A percentile compares a stretch with the other conserved stretches of the same genome.
phyloP scores from a whole-genome alignment of 768 basidiomycete genomes.

The Suillus bovinus region DNA sequence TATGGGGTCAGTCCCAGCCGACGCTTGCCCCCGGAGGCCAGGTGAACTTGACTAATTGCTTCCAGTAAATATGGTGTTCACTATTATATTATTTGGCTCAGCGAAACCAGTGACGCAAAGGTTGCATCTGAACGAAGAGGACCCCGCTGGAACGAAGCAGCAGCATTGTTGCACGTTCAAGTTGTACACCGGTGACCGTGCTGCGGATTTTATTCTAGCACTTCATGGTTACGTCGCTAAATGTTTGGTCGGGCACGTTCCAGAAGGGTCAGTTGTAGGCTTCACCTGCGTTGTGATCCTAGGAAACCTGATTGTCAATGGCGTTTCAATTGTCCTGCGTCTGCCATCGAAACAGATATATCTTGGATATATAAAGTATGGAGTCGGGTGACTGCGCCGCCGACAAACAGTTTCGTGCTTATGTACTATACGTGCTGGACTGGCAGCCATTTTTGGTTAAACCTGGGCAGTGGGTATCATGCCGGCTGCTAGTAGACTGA shows the following conservation, averaged over 20 bases:
- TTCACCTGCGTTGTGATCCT: background rate
- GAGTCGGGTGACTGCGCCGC: background rate
- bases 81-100: background rate
- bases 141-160: background rate
- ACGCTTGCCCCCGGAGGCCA: background rate
- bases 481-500: background rate
- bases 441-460: background rate
- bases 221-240: background rate
- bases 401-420: background rate
- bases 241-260: background rate
- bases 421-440: background rate
- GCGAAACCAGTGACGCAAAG: background rate
- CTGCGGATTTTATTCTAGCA: background rate
- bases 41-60: background rate
- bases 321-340: background rate
- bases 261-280: background rate
- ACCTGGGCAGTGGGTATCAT: background rate
- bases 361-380: background rate
- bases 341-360: background rate
- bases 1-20: constrained; percentile 25
- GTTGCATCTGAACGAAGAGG: background rate
- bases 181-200: no score
- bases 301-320: background rate
- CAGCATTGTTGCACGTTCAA: background rate
- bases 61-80: background rate